Evolutionary conservation across 495 filamentous ascomycete species (phyloP).

Genomic region (Parachaetomium inaequale): DNA sequence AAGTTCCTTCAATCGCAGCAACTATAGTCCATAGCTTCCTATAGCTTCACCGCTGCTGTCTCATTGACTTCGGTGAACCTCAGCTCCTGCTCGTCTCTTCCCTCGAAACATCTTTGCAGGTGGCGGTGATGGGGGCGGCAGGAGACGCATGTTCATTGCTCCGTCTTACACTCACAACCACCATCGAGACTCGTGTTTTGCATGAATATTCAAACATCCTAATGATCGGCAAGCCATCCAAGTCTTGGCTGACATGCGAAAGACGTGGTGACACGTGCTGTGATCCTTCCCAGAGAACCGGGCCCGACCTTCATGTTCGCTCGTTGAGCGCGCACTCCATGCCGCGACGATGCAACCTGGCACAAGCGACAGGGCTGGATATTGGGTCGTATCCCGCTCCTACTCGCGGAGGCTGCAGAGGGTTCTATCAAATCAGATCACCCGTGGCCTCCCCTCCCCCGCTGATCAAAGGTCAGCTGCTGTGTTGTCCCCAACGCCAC

Average conservation of each 20-base stretch:
- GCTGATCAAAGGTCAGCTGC: conserved; percentile 9
- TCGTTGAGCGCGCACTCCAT: background rate
- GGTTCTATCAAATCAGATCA: conserved; percentile 5
- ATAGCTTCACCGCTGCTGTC: background rate
- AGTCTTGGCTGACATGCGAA: background rate
- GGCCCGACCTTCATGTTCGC: background rate
- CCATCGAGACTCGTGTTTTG: background rate
- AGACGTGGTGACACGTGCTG: no score
- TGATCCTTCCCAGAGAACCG: background rate
- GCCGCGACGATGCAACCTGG: background rate
- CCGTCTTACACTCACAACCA: background rate
- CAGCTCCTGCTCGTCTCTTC: background rate
- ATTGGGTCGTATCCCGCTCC: background rate
- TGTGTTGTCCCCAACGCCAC: background rate
- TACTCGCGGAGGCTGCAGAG: background rate
- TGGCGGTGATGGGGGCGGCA: background rate
- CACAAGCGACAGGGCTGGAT: conserved; percentile 6
- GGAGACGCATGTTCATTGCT: background rate
- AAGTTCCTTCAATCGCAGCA: no score
- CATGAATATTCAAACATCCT: background rate
- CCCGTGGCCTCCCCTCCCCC: background rate
- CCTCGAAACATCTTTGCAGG: background rate
- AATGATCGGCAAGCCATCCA: background rate
- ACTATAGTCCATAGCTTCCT: no score
- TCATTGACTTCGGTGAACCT: background rate